Evolutionary conservation across 805 yeast species (phyloP).

Genomic region (Candida caryicola): DNA sequence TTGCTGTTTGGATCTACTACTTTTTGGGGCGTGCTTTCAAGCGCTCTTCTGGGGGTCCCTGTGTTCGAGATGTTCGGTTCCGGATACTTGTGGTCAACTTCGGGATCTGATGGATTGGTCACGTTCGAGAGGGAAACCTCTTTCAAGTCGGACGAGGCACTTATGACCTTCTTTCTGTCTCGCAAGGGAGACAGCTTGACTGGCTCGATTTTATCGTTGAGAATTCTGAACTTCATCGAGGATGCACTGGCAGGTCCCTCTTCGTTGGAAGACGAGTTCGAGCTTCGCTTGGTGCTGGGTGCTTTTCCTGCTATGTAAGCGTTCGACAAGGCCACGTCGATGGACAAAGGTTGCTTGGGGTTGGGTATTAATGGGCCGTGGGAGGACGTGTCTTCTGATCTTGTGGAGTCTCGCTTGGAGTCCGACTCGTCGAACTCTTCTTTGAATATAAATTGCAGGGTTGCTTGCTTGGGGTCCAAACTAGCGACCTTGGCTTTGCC

Average conservation of each 20-base stretch:
- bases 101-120: constrained; percentile 12
- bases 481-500: constrained; percentile 4
- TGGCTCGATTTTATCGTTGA: constrained; percentile 12
- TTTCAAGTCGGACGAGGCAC: constrained; percentile 18
- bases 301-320: constrained; percentile 2
- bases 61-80: constrained; percentile 18
- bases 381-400: constrained; percentile 4
- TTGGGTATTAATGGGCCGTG: constrained; percentile 3
- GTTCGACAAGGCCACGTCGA: constrained; percentile 11
- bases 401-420: constrained; percentile 2
- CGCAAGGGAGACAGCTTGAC: constrained; percentile 3
- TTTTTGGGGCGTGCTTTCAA: background rate
- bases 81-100: constrained; percentile 18
- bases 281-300: constrained; percentile 7
- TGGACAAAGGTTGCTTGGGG: too few relatives aligned
- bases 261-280: constrained; percentile 7
- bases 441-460: constrained; percentile 20
- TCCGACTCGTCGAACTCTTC: constrained; percentile 28
- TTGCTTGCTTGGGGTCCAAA: constrained; percentile 6
- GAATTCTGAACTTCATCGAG: constrained; percentile 11
- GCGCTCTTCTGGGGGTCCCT: constrained; percentile 11
- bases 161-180: constrained; percentile 14
- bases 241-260: constrained; percentile 9
- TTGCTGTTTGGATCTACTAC: constrained; percentile 1
- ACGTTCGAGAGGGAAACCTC: constrained; percentile 16